Evolutionary conservation across 2,329 filamentous ascomycete genomes (phyloP), one percentile per base, ranked within the genome.

Genomic region (Claviceps sp.): DNA sequence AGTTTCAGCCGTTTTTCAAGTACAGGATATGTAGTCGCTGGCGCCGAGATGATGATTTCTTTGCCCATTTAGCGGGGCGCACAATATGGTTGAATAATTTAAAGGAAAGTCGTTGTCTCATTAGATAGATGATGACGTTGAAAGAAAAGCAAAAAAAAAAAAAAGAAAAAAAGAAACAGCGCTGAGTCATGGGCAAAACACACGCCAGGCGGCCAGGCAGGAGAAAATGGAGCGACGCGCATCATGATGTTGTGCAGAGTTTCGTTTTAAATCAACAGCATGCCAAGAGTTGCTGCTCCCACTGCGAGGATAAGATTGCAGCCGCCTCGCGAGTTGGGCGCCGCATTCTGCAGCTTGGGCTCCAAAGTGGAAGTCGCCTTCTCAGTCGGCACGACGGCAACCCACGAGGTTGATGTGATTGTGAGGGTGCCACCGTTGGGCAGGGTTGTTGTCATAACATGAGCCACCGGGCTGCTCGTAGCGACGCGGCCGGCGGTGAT

Each of bases 391-490:
- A 69, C 64, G 40, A 72, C 69, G 22, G 66, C 68, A 2, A 77
- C 74, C 59, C 66, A 73, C 0, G 73, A 74, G 1, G 74, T 77
- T n/a, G 68, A 68, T 11, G 74, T 77, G 47, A 76, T 62, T 13
- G 71, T 67, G 3, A 69, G 68, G 50, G 72, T 64, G 36, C 66
- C 68, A 26, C 75, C 75, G 47, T 74, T 63, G 13, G 64, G 57
- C 38, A 70, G 61, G 6, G 73, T 75, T 6, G 71, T 72, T n/a
- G 74, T 78, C 54, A 64, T 62, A 0, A 71, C 73, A 23, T 67
- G 59, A 6, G 63, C 54, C 51, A 74, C 59, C 34, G 65, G 56
- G 54, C 59, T 70, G 13, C 62, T 67, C 11, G 69, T 68, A 37
- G 60, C 62, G 26, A 63, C 56, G 5, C 58, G 62, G 22, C 66